These are phyloP conservation scores for Artomyces pyxidatus DNA, from an alignment of 768 basidiomycete species.

Conservation along the genomic window DNA sequence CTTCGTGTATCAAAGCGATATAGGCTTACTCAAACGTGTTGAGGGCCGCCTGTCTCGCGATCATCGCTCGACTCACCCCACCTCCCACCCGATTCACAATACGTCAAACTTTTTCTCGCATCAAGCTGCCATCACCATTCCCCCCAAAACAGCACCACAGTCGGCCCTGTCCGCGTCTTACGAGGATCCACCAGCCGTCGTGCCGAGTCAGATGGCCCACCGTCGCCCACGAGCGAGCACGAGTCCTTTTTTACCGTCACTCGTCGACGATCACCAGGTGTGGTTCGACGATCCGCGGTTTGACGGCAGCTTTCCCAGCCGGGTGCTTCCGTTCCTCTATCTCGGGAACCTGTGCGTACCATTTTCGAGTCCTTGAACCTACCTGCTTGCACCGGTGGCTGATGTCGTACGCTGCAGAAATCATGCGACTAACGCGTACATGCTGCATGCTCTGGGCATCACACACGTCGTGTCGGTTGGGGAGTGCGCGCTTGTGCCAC, in stretches of 20 bases:
- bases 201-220: not conserved
- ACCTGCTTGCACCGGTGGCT: slow-evolving; percentile 18
- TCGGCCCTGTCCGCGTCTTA: slow-evolving; percentile 22
- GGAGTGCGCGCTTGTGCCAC: slow-evolving; percentile 85
- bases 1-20: slow-evolving; percentile 84
- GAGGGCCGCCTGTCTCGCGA: slow-evolving; percentile 43
- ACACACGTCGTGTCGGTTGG: slow-evolving; percentile 97
- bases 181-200: slow-evolving; percentile 6
- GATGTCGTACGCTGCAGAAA: slow-evolving; percentile 40
- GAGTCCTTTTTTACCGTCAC: slow-evolving; percentile 55
- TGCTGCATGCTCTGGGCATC: slow-evolving; percentile 93
- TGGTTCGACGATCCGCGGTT: slow-evolving; percentile 94
- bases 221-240: slow-evolving; percentile 64
- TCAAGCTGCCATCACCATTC: not conserved
- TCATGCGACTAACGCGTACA: slow-evolving; percentile 89
- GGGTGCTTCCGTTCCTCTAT: slow-evolving; percentile 88
- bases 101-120: not conserved
- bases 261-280: slow-evolving; percentile 66
- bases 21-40: slow-evolving; percentile 62
- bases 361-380: not conserved
- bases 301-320: slow-evolving; percentile 92
- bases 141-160: slow-evolving; percentile 14
- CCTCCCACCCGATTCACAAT: not conserved
- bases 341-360: slow-evolving; percentile 83
- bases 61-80: slow-evolving; percentile 10